Evolutionary conservation across 2,329 filamentous ascomycete species (phyloP).

Genomic region (Didymella keratinophila): DNA sequence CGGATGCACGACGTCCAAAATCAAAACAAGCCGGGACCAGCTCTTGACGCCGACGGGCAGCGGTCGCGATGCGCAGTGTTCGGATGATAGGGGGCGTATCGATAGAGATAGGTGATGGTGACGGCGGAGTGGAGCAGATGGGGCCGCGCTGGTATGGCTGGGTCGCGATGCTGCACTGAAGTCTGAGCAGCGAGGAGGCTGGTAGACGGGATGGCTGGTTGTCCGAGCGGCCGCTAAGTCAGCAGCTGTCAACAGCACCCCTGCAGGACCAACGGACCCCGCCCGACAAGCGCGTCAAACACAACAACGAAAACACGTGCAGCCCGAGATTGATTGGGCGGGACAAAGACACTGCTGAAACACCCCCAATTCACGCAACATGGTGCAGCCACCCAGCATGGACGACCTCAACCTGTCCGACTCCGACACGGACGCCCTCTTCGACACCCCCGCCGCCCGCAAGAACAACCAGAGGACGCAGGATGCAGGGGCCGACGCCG

Average conservation of each 20-base stretch:
- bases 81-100: slow-evolving; percentile 15
- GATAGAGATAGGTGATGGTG: slow-evolving; percentile 22
- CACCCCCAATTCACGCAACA: slow-evolving; percentile 5
- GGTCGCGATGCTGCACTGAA: slow-evolving; percentile 15
- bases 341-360: slow-evolving; percentile 5
- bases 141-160: slow-evolving; percentile 26
- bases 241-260: background rate
- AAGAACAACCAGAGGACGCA: slow-evolving; percentile 50
- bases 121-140: slow-evolving; percentile 23
- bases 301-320: slow-evolving; percentile 28
- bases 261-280: background rate
- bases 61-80: slow-evolving; percentile 8
- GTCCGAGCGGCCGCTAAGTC: background rate
- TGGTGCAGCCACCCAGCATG: slow-evolving; percentile 56
- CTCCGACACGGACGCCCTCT: slow-evolving; percentile 64
- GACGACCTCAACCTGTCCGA: slow-evolving; percentile 62
- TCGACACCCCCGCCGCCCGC: slow-evolving; percentile 61
- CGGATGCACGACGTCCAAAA: slow-evolving; percentile 26
- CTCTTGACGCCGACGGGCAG: slow-evolving; percentile 16
- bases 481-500: slow-evolving; percentile 37
- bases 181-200: slow-evolving; percentile 32
- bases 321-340: slow-evolving; percentile 8
- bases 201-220: slow-evolving; percentile 29
- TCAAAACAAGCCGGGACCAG: slow-evolving; percentile 36
- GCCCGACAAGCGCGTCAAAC: slow-evolving; percentile 36